phyloP scores from a whole-genome alignment of 441 rosid genomes.

The Biscutella auriculata region DNA sequence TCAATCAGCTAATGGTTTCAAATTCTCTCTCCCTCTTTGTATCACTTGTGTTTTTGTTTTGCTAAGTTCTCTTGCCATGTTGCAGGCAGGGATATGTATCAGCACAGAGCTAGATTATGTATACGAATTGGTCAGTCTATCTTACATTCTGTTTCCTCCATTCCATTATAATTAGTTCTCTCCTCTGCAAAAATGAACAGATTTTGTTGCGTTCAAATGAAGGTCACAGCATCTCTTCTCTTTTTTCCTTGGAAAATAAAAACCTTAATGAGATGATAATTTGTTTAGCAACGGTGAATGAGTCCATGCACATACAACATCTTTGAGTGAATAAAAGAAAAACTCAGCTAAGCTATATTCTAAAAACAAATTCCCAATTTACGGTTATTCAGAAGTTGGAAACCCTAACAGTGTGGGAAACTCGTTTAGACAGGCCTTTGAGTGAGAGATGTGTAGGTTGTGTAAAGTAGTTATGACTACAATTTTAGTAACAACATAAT shows the following conservation, averaged over 20 bases:
- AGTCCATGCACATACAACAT: neutral
- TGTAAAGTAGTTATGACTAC: neutral
- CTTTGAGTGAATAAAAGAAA: neutral
- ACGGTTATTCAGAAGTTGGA: neutral
- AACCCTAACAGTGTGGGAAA: neutral
- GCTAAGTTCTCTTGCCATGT: conserved; percentile 13
- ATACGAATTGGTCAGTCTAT: conserved; percentile 71
- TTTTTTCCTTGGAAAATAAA: neutral
- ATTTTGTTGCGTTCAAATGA: conserved; percentile 2
- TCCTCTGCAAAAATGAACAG: neutral
- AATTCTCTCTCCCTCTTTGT: neutral
- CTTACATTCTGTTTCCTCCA: conserved; percentile 1
- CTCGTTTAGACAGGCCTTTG: neutral
- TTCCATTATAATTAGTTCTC: neutral
- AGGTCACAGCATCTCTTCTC: neutral
- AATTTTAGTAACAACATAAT: neutral
- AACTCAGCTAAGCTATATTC: neutral
- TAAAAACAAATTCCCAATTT: neutral
- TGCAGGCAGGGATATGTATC: conserved; percentile 68
- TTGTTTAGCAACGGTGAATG: neutral
- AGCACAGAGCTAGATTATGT: conserved; percentile 77
- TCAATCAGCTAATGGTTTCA: conserved; percentile 8
- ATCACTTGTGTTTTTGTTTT: neutral
- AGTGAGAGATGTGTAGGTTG: conserved; percentile 2
- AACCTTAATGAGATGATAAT: neutral